Evolutionary conservation across 805 yeast genomes (phyloP).

Genomic region (Myxozyma neotropica): DNA sequence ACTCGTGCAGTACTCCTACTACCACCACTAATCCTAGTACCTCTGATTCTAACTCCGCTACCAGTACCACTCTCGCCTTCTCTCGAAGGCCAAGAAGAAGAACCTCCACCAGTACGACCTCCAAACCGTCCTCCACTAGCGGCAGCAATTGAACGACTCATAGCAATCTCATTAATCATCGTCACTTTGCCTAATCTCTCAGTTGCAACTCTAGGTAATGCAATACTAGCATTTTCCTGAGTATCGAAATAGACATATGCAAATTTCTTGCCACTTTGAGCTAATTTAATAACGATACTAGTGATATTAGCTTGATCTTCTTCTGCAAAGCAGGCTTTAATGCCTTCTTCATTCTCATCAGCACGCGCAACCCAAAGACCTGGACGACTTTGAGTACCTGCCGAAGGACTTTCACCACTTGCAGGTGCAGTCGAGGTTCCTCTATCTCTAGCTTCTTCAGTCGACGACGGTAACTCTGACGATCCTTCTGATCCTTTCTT

Average conservation of each 20-base stretch:
- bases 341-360: conserved; percentile 41
- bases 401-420: conserved; percentile 5
- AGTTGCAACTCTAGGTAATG: conserved; percentile 20
- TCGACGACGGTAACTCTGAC: neutral
- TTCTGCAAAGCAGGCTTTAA: conserved; percentile 40
- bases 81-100: neutral
- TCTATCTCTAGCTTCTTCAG: conserved; percentile 3
- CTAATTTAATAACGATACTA: conserved; percentile 38
- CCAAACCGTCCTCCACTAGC: neutral
- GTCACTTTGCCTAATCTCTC: conserved; percentile 29
- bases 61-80: neutral
- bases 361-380: conserved; percentile 48
- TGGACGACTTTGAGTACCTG: conserved; percentile 33
- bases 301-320: conserved; percentile 43
- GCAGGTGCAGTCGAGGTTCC: neutral
- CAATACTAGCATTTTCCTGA: conserved; percentile 37
- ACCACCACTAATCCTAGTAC: conserved; percentile 10
- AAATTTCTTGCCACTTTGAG: conserved; percentile 41
- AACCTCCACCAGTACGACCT: conserved; percentile 1
- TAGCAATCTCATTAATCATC: conserved; percentile 9
- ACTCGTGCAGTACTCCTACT: conserved; percentile 6
- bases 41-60: neutral
- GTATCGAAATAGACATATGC: conserved; percentile 46
- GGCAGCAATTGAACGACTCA: neutral
- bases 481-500: neutral